phyloP scores from a whole-genome alignment of 805 yeast species.

The Citeromyces nyonsensis region DNA sequence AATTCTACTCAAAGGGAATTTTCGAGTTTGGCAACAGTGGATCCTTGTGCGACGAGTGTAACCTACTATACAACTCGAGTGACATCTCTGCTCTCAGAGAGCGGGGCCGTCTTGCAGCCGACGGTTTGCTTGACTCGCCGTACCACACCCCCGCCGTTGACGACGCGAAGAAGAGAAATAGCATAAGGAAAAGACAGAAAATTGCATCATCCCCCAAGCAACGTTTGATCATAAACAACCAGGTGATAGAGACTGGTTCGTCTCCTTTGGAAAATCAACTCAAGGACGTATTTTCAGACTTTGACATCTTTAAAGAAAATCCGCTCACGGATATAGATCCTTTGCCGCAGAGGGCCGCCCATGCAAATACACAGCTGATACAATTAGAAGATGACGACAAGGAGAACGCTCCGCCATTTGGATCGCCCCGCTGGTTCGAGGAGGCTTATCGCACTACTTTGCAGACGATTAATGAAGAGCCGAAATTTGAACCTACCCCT shows the following conservation, averaged over 20 bases:
- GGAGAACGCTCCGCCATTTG: slow-evolving; percentile 1
- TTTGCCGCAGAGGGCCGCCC: slow-evolving; percentile 1
- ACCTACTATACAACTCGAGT: slow-evolving; percentile 8
- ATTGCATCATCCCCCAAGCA: not conserved
- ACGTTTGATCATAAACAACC: no score
- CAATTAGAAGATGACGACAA: slow-evolving; percentile 5
- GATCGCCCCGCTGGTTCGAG: no score
- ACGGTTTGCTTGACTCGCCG: slow-evolving; percentile 17
- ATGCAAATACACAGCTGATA: not conserved
- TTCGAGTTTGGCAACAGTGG: slow-evolving; percentile 19
- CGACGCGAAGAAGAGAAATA: not conserved
- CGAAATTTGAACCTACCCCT: no score
- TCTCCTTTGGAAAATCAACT: not conserved
- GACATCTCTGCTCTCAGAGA: slow-evolving; percentile 11
- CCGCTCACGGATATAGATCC: slow-evolving; percentile 3
- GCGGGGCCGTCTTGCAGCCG: slow-evolving; percentile 15
- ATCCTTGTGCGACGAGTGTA: slow-evolving; percentile 13
- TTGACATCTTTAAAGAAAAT: not conserved
- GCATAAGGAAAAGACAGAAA: not conserved
- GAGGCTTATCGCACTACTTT: no score
- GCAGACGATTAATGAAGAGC: no score
- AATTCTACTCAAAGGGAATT: slow-evolving; percentile 15
- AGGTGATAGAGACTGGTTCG: not conserved
- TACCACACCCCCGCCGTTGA: slow-evolving; percentile 4
- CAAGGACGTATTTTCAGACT: slow-evolving; percentile 1